Percentiles rank a stretch among this genome's conserved stretches.
These are phyloP conservation scores for Mollisia scopiformis DNA, from an alignment of 2,329 filamentous ascomycete genomes.

Conservation along the genomic window DNA sequence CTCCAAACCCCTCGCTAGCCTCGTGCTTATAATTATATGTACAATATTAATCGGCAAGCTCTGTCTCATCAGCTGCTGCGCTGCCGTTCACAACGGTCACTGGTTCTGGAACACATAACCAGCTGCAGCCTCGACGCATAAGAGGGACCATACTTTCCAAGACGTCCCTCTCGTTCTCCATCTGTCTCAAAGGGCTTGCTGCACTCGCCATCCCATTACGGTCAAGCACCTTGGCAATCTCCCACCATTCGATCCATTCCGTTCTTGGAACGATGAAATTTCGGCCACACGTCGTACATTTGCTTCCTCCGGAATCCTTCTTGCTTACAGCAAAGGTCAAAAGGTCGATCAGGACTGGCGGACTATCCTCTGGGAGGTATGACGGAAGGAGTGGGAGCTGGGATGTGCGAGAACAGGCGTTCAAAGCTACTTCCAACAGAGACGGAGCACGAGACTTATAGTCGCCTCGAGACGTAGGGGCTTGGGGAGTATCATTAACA, in stretches of 20 bases:
- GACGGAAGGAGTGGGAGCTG: constrained; percentile 27
- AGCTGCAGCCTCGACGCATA: constrained; percentile 40
- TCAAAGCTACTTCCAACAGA: constrained; percentile 35
- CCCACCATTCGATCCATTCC: constrained; percentile 68
- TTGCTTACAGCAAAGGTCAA: constrained; percentile 38
- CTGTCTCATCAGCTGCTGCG: not conserved
- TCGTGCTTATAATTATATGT: not conserved
- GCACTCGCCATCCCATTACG: constrained; percentile 22
- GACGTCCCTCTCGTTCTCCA: constrained; percentile 35
- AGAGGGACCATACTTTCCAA: constrained; percentile 37
- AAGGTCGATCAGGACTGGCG: constrained; percentile 26
- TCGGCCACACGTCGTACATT: constrained; percentile 55
- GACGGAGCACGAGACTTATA: constrained; percentile 34
- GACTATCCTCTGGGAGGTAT: constrained; percentile 26
- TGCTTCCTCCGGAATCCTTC: constrained; percentile 50
- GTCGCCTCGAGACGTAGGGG: constrained; percentile 22
- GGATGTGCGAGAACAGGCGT: constrained; percentile 25
- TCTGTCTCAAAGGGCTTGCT: constrained; percentile 24
- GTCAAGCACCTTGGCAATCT: constrained; percentile 36
- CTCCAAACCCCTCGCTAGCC: not conserved
- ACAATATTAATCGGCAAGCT: too few relatives aligned
- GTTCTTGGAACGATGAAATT: constrained; percentile 52
- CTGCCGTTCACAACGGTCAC: not conserved
- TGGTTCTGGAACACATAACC: constrained; percentile 35
- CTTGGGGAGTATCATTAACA: constrained; percentile 18